These are phyloP conservation scores for Euphorbia lathyris DNA, from an alignment of 345 rosid species.

Conservation along the genomic window DNA sequence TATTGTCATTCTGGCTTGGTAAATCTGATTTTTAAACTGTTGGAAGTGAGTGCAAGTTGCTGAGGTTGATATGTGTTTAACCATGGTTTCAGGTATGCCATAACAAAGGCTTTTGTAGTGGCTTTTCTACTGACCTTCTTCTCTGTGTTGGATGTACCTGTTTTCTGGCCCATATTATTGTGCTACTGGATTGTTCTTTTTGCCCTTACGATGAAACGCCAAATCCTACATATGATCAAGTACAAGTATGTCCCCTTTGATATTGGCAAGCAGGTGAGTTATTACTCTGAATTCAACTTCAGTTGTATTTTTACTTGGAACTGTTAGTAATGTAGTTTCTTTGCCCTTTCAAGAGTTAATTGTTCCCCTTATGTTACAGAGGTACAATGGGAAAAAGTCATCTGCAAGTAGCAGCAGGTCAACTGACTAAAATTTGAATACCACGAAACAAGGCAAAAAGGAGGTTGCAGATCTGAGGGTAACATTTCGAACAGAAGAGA, in stretches of 20 bases:
- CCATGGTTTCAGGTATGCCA: slow-evolving; percentile 59
- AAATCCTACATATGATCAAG: slow-evolving; percentile 80
- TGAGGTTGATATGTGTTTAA: slow-evolving; percentile 6
- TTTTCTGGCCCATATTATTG: slow-evolving; percentile 82
- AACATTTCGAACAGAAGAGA: background rate
- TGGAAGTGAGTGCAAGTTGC: background rate
- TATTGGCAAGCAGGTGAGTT: slow-evolving; percentile 72
- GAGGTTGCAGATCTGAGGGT: background rate
- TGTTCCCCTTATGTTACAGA: slow-evolving; percentile 26
- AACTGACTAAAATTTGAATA: slow-evolving; percentile 6
- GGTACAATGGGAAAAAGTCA: slow-evolving; percentile 23
- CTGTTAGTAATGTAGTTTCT: background rate
- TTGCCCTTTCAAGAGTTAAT: background rate
- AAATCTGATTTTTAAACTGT: background rate
- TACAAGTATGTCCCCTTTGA: slow-evolving; percentile 69
- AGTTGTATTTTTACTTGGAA: background rate
- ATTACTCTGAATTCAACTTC: background rate
- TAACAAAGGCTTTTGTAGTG: slow-evolving; percentile 69
- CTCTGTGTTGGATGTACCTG: slow-evolving; percentile 74
- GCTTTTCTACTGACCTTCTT: slow-evolving; percentile 83
- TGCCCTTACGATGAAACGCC: slow-evolving; percentile 74
- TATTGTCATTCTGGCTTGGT: background rate
- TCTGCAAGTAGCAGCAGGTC: slow-evolving; percentile 24
- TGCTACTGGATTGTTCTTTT: slow-evolving; percentile 80
- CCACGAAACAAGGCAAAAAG: background rate